These are phyloP conservation scores for Yamagishiella unicocca DNA, from an alignment of 139 green algal species.

Conservation along the genomic window DNA sequence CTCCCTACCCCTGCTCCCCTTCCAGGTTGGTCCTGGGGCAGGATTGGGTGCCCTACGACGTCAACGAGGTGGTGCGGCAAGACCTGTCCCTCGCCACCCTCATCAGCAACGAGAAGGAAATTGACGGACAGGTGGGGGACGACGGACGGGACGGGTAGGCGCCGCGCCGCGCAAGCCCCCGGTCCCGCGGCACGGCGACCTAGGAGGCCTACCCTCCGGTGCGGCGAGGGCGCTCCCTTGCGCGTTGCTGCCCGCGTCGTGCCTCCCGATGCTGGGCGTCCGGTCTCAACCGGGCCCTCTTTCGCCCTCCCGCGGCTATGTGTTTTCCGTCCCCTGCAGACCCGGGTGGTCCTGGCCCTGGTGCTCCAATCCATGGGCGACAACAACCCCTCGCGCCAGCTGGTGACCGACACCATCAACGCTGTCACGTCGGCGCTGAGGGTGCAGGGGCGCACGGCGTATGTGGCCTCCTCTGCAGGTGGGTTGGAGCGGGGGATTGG, in stretches of 20 bases:
- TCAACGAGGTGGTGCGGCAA: not conserved
- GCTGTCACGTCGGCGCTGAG: constrained; percentile 47
- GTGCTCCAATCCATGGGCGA: constrained; percentile 3
- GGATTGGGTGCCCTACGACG: constrained; percentile 1
- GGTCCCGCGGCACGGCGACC: no score
- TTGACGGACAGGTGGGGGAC: not conserved
- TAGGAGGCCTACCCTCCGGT: no score
- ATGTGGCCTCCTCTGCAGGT: constrained; percentile 54
- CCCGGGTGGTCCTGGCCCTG: not conserved
- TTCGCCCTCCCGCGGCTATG: not conserved
- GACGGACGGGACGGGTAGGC: no score
- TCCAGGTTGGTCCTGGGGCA: constrained; percentile 40
- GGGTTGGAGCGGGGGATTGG: not conserved
- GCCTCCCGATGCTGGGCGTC: no score
- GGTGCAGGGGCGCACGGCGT: constrained; percentile 64
- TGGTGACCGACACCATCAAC: not conserved
- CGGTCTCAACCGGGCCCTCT: not conserved
- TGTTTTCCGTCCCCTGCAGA: constrained; percentile 43
- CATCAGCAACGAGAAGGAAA: not conserved
- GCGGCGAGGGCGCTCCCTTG: no score
- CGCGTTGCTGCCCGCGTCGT: no score
- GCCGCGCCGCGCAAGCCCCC: not conserved
- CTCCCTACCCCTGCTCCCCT: not conserved
- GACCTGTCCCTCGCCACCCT: constrained; percentile 18
- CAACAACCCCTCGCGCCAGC: not conserved